phyloP scores from a whole-genome alignment of 495 filamentous ascomycete species.

The Trichoderma gamsii region DNA sequence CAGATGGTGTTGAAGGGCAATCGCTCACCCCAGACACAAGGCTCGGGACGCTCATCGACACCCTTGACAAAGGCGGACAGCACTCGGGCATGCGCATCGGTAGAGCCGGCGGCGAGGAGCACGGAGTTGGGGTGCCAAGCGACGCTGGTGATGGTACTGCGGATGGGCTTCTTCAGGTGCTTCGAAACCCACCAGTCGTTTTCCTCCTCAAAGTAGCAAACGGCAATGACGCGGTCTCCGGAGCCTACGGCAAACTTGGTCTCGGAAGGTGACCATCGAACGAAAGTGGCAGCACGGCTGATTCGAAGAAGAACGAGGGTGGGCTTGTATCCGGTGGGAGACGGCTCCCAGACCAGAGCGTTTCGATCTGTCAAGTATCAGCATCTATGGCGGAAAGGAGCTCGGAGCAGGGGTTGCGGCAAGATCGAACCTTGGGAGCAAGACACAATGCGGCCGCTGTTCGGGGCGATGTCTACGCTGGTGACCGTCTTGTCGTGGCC shows the following conservation, averaged over 20 bases:
- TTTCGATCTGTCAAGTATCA: conserved; percentile 71
- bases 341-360: conserved; percentile 95
- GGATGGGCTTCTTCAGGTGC: conserved; percentile 96
- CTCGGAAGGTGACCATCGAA: conserved; percentile 95
- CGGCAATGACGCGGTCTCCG: conserved; percentile 89
- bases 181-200: conserved; percentile 99
- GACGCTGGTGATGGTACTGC: conserved; percentile 88
- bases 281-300: conserved; percentile 93
- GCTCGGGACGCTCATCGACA: conserved; percentile 78
- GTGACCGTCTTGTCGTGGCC: conserved; percentile 97
- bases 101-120: conserved; percentile 85
- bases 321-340: conserved; percentile 86
- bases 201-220: conserved; percentile 98
- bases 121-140: conserved; percentile 97
- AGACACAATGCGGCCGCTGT: conserved; percentile 86
- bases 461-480: conserved; percentile 88
- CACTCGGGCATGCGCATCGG: conserved; percentile 94
- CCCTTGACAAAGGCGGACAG: conserved; percentile 96
- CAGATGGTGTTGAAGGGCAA: conserved; percentile 97
- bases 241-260: conserved; percentile 96
- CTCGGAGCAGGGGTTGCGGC: not conserved
- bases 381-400: not conserved
- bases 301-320: conserved; percentile 95
- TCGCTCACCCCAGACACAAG: conserved; percentile 87
- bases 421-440: conserved; percentile 77